Conservation (phyloP, 192 early-diverging fungal species). For the Phlyctochytrium planicorne region DNA sequence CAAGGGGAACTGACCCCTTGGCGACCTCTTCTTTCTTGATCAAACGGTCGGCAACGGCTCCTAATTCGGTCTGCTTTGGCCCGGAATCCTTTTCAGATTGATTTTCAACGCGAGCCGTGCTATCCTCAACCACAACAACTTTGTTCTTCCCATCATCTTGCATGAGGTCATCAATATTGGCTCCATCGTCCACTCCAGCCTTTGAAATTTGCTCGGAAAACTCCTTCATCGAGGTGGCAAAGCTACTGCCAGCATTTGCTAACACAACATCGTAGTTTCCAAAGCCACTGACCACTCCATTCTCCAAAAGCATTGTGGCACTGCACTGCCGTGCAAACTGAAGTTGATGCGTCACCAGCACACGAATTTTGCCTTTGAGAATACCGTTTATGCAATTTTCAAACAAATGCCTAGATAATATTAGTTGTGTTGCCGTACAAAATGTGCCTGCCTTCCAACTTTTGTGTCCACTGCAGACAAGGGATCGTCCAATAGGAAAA, state of each 20-base stretch:
- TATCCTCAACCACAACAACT: slow-evolving; percentile 12
- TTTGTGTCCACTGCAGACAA: slow-evolving; percentile 47
- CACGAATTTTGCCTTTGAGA: slow-evolving; percentile 23
- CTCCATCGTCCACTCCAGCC: too few relatives aligned
- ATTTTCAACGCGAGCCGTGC: too few relatives aligned
- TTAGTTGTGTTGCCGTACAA: slow-evolving; percentile 5
- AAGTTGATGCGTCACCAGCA: slow-evolving; percentile 32
- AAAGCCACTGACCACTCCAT: slow-evolving; percentile 22
- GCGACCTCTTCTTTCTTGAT: slow-evolving; percentile 24
- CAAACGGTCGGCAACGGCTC: neutral
- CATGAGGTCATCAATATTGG: neutral
- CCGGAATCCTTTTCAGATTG: too few relatives aligned
- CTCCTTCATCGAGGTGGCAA: slow-evolving; percentile 19
- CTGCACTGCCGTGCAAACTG: slow-evolving; percentile 20
- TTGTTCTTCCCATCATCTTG: slow-evolving; percentile 5
- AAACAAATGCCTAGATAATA: slow-evolving; percentile 48
- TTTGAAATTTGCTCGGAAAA: too few relatives aligned
- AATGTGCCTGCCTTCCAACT: too few relatives aligned
- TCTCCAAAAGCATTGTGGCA: slow-evolving; percentile 8
- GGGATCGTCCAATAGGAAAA: slow-evolving; percentile 50
- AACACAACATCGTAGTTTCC: slow-evolving; percentile 27
- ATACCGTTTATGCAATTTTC: slow-evolving; percentile 38
- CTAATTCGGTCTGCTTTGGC: too few relatives aligned
- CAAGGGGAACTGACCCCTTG: slow-evolving; percentile 33
- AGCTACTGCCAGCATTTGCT: neutral